Conservation (phyloP, 352 stramenopile genomes). For the Peronospora destructor region DNA sequence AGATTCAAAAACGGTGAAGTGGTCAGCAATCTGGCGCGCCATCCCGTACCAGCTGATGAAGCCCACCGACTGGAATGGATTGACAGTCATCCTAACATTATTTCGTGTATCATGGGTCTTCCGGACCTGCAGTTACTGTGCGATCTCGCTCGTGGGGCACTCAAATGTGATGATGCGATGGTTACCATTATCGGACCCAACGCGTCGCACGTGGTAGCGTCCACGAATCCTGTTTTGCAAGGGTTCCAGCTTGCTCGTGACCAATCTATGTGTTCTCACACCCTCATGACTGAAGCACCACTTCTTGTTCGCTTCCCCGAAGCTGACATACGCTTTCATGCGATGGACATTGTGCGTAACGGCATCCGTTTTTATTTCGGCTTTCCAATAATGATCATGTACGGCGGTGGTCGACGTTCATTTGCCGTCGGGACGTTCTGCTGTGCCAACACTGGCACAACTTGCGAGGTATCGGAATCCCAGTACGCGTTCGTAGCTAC, state of each 20-base stretch:
- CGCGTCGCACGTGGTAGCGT: constrained; percentile 39
- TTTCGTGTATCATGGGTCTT: constrained; percentile 37
- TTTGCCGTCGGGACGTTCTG: constrained; percentile 48
- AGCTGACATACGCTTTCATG: constrained; percentile 52
- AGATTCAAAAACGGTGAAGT: constrained; percentile 1
- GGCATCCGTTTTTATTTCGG: constrained; percentile 56
- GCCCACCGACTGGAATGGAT: constrained; percentile 31
- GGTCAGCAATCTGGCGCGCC: constrained; percentile 17
- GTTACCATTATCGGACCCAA: constrained; percentile 42
- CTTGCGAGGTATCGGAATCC: constrained; percentile 39
- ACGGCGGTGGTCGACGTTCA: constrained; percentile 17
- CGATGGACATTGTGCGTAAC: constrained; percentile 30
- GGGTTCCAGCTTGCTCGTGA: constrained; percentile 32
- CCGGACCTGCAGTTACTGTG: constrained; percentile 64
- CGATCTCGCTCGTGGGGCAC: constrained; percentile 38
- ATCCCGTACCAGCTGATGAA: constrained; percentile 41
- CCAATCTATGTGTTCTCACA: constrained; percentile 51
- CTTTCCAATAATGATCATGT: constrained; percentile 40
- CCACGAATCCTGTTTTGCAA: constrained; percentile 30
- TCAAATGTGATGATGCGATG: constrained; percentile 40
- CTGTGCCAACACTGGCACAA: constrained; percentile 36
- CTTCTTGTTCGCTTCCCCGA: constrained; percentile 48
- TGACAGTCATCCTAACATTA: constrained; percentile 25
- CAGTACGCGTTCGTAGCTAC: constrained; percentile 48
- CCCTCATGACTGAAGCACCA: constrained; percentile 43